phyloP scores from a whole-genome alignment of 2,329 filamentous ascomycete genomes.

The Fusarium chlamydosporum region DNA sequence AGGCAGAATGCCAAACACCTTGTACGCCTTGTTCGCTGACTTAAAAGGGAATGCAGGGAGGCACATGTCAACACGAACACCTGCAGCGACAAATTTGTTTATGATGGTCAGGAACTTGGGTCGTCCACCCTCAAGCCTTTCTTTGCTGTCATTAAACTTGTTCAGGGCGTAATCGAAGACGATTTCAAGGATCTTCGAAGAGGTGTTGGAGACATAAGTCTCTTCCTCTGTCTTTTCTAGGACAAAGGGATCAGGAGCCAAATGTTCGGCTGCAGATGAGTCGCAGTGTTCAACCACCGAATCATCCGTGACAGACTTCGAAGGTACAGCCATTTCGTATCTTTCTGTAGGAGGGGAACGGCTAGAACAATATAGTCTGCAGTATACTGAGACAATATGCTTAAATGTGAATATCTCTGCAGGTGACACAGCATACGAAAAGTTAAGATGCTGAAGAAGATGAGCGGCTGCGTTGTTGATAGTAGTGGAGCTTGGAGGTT shows the following conservation, averaged over 20 bases:
- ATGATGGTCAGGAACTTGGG: constrained; percentile 3
- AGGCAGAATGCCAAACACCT: constrained; percentile 52
- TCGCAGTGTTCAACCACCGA: neutral
- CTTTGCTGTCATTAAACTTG: constrained; percentile 20
- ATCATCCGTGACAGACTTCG: neutral
- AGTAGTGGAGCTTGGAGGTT: neutral
- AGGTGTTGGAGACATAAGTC: neutral
- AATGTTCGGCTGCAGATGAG: neutral
- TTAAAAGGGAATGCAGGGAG: constrained; percentile 55
- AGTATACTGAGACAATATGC: neutral
- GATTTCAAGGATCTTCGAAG: constrained; percentile 4
- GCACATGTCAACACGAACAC: constrained; percentile 35
- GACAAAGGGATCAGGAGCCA: neutral
- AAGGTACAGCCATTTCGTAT: constrained; percentile 5
- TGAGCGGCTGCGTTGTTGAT: neutral
- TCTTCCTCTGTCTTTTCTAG: neutral
- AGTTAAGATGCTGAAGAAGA: neutral
- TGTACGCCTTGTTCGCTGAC: constrained; percentile 54
- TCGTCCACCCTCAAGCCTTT: constrained; percentile 5
- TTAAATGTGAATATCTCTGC: constrained; percentile 1
- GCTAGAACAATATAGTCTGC: neutral
- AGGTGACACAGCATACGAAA: constrained; percentile 6
- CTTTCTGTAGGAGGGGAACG: neutral
- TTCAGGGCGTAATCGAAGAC: constrained; percentile 27
- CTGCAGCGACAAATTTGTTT: neutral